phyloP scores from a whole-genome alignment of 2,329 filamentous ascomycete genomes.

The Dryadomyces sulphureus region DNA sequence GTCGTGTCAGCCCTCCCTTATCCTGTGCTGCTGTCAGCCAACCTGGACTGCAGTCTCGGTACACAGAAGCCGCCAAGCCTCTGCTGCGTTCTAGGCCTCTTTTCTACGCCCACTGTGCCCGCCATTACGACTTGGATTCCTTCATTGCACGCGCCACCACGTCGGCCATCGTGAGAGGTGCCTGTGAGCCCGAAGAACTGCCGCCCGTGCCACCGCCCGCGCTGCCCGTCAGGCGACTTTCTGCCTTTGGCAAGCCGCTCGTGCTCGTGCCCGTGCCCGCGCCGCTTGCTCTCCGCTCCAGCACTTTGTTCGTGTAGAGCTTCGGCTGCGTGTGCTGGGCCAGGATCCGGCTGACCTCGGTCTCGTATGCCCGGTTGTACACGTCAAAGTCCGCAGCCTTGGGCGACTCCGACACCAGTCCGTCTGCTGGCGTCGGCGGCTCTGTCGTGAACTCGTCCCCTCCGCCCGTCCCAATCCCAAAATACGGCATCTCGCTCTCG shows the following conservation, averaged over 20 bases:
- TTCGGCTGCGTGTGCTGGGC: conserved; percentile 21
- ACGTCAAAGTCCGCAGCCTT: conserved; percentile 73
- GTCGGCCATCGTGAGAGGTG: neutral
- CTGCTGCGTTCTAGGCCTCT: neutral
- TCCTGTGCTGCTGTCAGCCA: neutral
- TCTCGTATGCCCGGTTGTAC: conserved; percentile 76
- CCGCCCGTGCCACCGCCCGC: neutral
- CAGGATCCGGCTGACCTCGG: conserved; percentile 62
- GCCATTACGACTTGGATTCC: neutral
- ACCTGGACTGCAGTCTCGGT: neutral
- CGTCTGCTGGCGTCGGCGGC: conserved; percentile 18
- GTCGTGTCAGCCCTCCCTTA: neutral
- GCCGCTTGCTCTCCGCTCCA: neutral
- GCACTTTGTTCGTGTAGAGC: conserved; percentile 21
- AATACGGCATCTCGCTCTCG: conserved; percentile 47
- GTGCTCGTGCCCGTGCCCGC: neutral
- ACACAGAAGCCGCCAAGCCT: neutral
- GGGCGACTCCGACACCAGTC: conserved; percentile 66
- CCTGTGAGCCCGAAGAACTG: neutral
- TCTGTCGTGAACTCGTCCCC: conserved; percentile 28
- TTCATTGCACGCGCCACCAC: conserved; percentile 2
- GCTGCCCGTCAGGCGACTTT: neutral
- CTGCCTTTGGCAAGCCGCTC: neutral
- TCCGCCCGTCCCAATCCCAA: conserved; percentile 61
- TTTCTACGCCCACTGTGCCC: neutral